Evolutionary conservation across 805 yeast genomes (phyloP), one percentile per base, ranked within the genome.

Genomic region (Blastobotrys terrestris): DNA sequence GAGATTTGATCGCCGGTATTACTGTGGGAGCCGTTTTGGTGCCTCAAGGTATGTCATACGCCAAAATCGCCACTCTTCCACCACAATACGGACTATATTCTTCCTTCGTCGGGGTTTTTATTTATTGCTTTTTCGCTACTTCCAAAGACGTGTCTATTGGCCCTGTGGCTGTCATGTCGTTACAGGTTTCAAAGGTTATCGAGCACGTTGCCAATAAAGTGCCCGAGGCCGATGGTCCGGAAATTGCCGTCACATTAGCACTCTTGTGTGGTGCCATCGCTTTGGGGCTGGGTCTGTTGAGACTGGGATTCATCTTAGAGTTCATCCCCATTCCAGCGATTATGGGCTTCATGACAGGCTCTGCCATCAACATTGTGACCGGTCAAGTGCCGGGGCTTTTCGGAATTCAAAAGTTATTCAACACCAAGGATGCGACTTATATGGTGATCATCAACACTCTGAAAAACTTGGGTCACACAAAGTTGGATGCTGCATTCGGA

Each of bases 31-130:
- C 87, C 56, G 97, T 91, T 16, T 77, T 90, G 59, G 96, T 91
- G 31, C 97, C 97, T 2, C 97, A 91, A 69, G 83, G 94, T 2
- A 91, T 91, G 97, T 90, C 97, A 0, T 91, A 91, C 66, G 97
- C 97, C 6, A 82, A 79, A 64, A 72, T 91, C 56, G 97, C 97
- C 3, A 83, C 86, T 3, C 76, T 91, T 55, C 75, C 82, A 3
- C 81, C 96, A 3, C 85, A 90, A 67, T 91, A 83, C 62, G 97
- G 97, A 48, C 77, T 91, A 46, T 91, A 91, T 70, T 87, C 97
- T 13, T 87, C 95, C 0, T 91, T 91, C 63, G 84, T 91, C 46
- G 97, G 97, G 65, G 95, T 90, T 11, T 78, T 89, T 63, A 80
- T 86, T 50, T 91, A 91, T 68, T 85, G 95, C 48, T 78, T 91